phyloP scores from a whole-genome alignment of 2,329 filamentous ascomycete genomes.

The Pseudocercospora macadamiae region DNA sequence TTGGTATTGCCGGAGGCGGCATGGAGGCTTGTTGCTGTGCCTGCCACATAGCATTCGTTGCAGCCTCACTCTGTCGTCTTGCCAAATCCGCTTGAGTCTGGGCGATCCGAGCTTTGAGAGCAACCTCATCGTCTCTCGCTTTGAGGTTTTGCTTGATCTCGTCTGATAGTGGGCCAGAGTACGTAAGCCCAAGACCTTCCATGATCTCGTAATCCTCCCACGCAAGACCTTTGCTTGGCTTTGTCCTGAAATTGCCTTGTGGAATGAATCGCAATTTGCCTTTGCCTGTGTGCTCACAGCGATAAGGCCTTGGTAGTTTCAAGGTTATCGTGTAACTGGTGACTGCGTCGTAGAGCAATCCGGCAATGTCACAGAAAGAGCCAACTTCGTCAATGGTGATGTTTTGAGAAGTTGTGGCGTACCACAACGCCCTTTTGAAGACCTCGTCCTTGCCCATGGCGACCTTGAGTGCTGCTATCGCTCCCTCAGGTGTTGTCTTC shows the following conservation, averaged over 20 bases:
- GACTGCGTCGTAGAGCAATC: conserved; percentile 58
- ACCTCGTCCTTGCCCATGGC: conserved; percentile 54
- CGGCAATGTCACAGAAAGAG: conserved; percentile 61
- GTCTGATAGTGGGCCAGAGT: conserved; percentile 34
- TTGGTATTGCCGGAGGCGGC: conserved; percentile 19
- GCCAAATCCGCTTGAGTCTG: conserved; percentile 14
- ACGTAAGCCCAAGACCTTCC: conserved; percentile 34
- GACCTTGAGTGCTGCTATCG: conserved; percentile 58
- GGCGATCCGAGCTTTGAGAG: conserved; percentile 17
- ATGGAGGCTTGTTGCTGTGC: conserved; percentile 12
- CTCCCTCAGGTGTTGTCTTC: conserved; percentile 59
- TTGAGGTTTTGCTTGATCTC: conserved; percentile 19
- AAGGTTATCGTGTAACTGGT: conserved; percentile 55
- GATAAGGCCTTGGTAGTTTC: conserved; percentile 61
- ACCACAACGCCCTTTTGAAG: conserved; percentile 59
- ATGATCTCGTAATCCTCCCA: conserved; percentile 36
- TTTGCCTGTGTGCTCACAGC: conserved; percentile 55
- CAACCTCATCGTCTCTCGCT: conserved; percentile 12
- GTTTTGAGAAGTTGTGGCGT: conserved; percentile 55
- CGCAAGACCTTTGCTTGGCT: conserved; percentile 32
- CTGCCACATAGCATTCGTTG: conserved; percentile 15
- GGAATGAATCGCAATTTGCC: conserved; percentile 43
- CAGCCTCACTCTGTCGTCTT: conserved; percentile 9
- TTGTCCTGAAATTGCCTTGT: conserved; percentile 30
- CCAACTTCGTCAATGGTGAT: conserved; percentile 58